Evolutionary conservation across 2,329 filamentous ascomycete species (phyloP), one percentile per base, ranked within the genome.

Genomic region (Trichoderma sp.): DNA sequence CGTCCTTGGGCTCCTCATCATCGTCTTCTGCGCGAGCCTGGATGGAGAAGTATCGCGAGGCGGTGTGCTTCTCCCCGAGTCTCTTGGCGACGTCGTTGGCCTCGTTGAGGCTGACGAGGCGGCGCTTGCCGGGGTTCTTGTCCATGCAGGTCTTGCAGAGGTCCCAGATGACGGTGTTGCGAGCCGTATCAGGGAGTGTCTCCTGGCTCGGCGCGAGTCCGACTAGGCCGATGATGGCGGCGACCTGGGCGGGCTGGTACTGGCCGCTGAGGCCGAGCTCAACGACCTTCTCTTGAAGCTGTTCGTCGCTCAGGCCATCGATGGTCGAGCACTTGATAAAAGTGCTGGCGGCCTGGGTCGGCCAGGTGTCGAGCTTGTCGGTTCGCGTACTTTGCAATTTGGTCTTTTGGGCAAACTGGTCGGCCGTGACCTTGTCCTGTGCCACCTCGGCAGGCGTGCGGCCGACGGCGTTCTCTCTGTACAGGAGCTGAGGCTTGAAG

Each of bases 391-490:
- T 53, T 6, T 53, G 5, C 12, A 73, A 6, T 4, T 30, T 39
- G 1, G 74, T 34, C 9, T 77, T 79, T 21, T 74, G 74, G 36
- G 72, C 63, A n/a, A 85, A 80, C 57, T 80, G 80, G 8, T 78
- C 76, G 8, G 81, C 80, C 3, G 87, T 81, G 73, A 86, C 85
- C 1, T 80, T 79, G 67, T 92, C 90, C 65, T 88, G 83, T 0
- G 90, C 89, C 63, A 93, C 81, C 76, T 96, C 93, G 32, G 86
- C 84, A 0, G 93, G 91, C 0, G 93, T 96, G 18, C 88, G 86
- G 2, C 93, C 93, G 0, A 92, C 92, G 0, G 92, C 89, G 75
- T 95, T 95, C 79, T 96, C 93, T 26, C 90, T 87, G 75, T 88
- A 86, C 0, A 94, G 82, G 2, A 94, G 83, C 30, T 85, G 83